Evolutionary conservation across 345 rosid species (phyloP).

Genomic region (Cardiospermum halicacabum): DNA sequence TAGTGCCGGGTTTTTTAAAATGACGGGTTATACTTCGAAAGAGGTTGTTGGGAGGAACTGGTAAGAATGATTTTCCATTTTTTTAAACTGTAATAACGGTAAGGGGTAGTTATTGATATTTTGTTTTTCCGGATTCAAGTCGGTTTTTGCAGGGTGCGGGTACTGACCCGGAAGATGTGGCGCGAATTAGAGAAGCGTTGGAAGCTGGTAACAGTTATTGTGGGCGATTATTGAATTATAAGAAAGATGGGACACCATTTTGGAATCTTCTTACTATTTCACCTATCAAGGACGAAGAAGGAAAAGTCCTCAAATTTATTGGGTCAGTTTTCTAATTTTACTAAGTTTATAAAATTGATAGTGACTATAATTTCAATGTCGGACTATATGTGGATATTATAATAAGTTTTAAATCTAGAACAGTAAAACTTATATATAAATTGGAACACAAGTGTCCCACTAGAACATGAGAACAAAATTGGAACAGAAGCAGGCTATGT

Average conservation of each 20-base stretch:
- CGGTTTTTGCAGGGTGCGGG: slow-evolving; percentile 92
- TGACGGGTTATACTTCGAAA: slow-evolving; percentile 92
- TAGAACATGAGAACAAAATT: not conserved
- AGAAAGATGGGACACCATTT: slow-evolving; percentile 89
- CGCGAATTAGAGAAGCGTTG: slow-evolving; percentile 71
- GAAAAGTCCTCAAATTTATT: slow-evolving; percentile 80
- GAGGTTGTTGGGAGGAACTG: slow-evolving; percentile 95
- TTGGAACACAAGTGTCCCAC: not conserved
- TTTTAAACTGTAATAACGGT: slow-evolving; percentile 18
- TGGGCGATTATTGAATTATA: slow-evolving; percentile 86
- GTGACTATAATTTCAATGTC: not conserved
- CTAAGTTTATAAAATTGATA: not conserved
- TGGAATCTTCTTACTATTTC: slow-evolving; percentile 96
- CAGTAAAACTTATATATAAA: too few species aligned
- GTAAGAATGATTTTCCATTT: slow-evolving; percentile 28
- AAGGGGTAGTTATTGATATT: slow-evolving; percentile 5
- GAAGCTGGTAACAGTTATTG: slow-evolving; percentile 59
- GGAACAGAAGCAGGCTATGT: not conserved
- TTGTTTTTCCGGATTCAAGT: slow-evolving; percentile 24
- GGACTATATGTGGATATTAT: too few species aligned
- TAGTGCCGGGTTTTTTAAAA: slow-evolving; percentile 94
- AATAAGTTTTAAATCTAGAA: too few species aligned
- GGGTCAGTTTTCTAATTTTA: slow-evolving; percentile 51
- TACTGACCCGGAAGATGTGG: slow-evolving; percentile 81
- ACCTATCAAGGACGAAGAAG: slow-evolving; percentile 87